Evolutionary conservation across 1,284 basidiomycete species (phyloP).

Genomic region (Grifola frondosa): DNA sequence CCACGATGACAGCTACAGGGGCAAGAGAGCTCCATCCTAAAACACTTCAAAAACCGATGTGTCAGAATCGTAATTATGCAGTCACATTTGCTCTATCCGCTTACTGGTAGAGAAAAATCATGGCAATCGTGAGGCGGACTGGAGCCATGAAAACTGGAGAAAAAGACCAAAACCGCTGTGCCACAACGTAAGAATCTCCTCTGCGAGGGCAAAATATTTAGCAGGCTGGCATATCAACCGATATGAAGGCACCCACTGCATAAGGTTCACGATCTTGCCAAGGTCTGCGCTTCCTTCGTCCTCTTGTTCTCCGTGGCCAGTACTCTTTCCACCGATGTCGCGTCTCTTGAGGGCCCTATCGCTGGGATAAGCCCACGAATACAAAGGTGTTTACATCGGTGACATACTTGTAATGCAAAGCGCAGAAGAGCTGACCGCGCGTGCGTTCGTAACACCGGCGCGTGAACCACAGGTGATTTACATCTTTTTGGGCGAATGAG

Average conservation of each 20-base stretch:
- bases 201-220: constrained; percentile 31
- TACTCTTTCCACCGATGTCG: constrained; percentile 57
- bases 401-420: constrained; percentile 59
- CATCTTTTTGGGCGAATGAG: constrained; percentile 66
- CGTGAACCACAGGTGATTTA: constrained; percentile 66
- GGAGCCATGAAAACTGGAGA: constrained; percentile 69
- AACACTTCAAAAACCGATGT: constrained; percentile 47
- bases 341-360: constrained; percentile 51
- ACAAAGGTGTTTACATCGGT: background rate
- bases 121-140: constrained; percentile 71
- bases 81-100: constrained; percentile 19
- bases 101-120: constrained; percentile 74
- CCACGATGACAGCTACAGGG: constrained; percentile 69
- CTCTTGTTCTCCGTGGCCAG: constrained; percentile 35
- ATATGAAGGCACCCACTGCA: constrained; percentile 51
- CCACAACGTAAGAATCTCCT: constrained; percentile 69
- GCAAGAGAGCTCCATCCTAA: constrained; percentile 83
- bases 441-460: constrained; percentile 67
- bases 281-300: constrained; percentile 54
- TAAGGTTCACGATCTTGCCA: constrained; percentile 71
- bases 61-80: background rate
- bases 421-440: constrained; percentile 68
- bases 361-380: background rate
- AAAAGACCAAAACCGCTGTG: constrained; percentile 72
- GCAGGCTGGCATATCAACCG: background rate